Evolutionary conservation across 371 early-diverging fungal species (phyloP).

Genomic region (Mortierella sp.): DNA sequence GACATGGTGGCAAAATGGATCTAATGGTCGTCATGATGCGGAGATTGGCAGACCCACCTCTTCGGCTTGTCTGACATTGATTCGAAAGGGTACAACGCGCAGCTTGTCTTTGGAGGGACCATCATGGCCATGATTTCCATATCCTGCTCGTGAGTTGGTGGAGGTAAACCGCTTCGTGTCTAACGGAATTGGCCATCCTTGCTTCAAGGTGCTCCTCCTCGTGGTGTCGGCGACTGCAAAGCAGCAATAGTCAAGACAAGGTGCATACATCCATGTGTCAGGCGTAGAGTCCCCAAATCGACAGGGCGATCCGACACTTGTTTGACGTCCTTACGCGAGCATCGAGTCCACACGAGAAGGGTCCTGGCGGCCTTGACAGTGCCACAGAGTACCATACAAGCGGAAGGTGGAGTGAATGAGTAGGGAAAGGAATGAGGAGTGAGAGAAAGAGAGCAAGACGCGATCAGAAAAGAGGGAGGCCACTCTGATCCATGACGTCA

Average conservation of each 20-base stretch:
- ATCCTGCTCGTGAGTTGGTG: slow-evolving; percentile 11
- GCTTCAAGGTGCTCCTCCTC: too few relatives aligned
- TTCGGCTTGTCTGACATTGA: slow-evolving; percentile 66
- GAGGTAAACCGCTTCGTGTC: slow-evolving; percentile 9
- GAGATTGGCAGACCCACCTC: too few relatives aligned
- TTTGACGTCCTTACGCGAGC: slow-evolving; percentile 15
- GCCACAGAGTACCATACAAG: slow-evolving; percentile 22
- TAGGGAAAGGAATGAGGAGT: background rate
- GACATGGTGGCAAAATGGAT: too few relatives aligned
- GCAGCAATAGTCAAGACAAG: too few relatives aligned
- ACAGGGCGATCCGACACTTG: background rate
- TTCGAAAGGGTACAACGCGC: slow-evolving; percentile 63
- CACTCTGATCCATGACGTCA: too few relatives aligned
- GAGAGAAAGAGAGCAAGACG: background rate
- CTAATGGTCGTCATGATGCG: too few relatives aligned
- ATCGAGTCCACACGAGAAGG: slow-evolving; percentile 16
- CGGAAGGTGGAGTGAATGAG: slow-evolving; percentile 1
- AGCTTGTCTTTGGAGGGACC: slow-evolving; percentile 63
- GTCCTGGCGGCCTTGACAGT: slow-evolving; percentile 14
- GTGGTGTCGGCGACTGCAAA: too few relatives aligned
- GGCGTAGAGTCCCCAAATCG: too few relatives aligned
- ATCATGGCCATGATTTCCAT: slow-evolving; percentile 22
- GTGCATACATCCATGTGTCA: too few relatives aligned
- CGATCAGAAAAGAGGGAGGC: too few relatives aligned
- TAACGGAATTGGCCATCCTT: too few relatives aligned